phyloP scores from a whole-genome alignment of 371 early-diverging fungal genomes.

The Syncephalastrum sp. region DNA sequence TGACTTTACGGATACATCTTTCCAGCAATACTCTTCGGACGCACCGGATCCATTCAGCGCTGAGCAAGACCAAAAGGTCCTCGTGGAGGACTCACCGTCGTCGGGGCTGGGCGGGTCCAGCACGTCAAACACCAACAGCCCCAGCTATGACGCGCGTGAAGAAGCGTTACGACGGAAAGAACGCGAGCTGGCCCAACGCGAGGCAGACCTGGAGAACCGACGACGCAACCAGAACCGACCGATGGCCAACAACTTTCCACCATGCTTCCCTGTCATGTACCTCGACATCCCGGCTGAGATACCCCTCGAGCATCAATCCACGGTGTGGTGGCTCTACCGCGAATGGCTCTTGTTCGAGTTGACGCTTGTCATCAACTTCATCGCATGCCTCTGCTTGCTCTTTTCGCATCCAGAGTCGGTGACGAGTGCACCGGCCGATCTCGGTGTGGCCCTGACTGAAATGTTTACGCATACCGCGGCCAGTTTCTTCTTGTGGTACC shows the following conservation, averaged over 20 bases:
- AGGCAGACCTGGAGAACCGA: slow-evolving; percentile 55
- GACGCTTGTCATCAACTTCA: slow-evolving; percentile 76
- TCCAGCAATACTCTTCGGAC: slow-evolving; percentile 36
- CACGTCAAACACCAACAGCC: slow-evolving; percentile 6
- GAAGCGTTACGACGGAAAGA: slow-evolving; percentile 66
- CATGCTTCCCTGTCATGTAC: slow-evolving; percentile 82
- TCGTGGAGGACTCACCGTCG: not conserved
- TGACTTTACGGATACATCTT: slow-evolving; percentile 32
- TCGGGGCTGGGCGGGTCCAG: not conserved
- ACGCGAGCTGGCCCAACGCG: slow-evolving; percentile 66
- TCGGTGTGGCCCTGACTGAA: slow-evolving; percentile 77
- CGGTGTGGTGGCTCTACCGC: slow-evolving; percentile 68
- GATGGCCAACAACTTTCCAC: slow-evolving; percentile 81
- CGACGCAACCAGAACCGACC: slow-evolving; percentile 36
- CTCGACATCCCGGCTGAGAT: slow-evolving; percentile 77
- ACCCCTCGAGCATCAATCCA: slow-evolving; percentile 62
- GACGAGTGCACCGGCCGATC: slow-evolving; percentile 68
- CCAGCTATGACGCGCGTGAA: slow-evolving; percentile 35
- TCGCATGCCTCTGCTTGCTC: slow-evolving; percentile 73
- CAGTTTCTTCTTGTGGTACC: slow-evolving; percentile 88
- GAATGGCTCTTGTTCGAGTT: slow-evolving; percentile 77
- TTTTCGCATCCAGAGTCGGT: slow-evolving; percentile 67
- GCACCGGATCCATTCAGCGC: slow-evolving; percentile 34
- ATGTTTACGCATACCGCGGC: slow-evolving; percentile 75
- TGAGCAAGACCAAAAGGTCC: slow-evolving; percentile 11